Evolutionary conservation across 2,329 filamentous ascomycete genomes (phyloP).

Genomic region (Cladosporium velox): DNA sequence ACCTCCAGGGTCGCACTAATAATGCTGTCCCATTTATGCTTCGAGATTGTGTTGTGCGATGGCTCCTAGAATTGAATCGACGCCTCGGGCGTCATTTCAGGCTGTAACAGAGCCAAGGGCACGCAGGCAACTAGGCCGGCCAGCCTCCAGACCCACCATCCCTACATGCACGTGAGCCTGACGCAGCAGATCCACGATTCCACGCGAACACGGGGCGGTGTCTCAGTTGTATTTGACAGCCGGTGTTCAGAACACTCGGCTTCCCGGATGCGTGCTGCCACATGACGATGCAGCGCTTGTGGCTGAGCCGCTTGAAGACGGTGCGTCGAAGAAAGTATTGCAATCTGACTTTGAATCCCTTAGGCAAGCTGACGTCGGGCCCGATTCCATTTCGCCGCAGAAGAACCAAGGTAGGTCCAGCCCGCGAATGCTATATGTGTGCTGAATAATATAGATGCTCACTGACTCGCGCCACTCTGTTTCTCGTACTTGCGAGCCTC

Average conservation of each 20-base stretch:
- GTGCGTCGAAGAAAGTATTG: not conserved
- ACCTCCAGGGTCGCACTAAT: not conserved
- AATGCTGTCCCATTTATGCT: not conserved
- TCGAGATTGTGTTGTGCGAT: not conserved
- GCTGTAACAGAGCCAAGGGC: not conserved
- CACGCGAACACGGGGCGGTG: constrained; percentile 16
- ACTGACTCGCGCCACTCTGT: not conserved
- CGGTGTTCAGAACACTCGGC: not conserved
- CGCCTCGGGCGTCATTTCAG: constrained; percentile 14
- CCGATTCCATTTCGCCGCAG: not conserved
- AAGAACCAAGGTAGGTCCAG: constrained; percentile 4
- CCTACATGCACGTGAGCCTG: constrained; percentile 20
- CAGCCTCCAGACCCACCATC: constrained; percentile 14
- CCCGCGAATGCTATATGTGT: constrained; percentile 2
- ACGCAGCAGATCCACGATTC: constrained; percentile 3
- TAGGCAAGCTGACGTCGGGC: constrained; percentile 2
- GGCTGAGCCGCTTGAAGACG: constrained; percentile 7
- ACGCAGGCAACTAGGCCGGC: constrained; percentile 8
- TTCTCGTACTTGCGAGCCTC: not conserved
- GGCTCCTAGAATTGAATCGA: not conserved
- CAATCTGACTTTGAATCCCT: not conserved
- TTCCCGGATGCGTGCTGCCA: constrained; percentile 1
- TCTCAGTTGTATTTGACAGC: constrained; percentile 11
- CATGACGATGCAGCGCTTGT: constrained; percentile 13
- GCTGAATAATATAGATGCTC: constrained; percentile 7